phyloP scores from a whole-genome alignment of 2,329 filamentous ascomycete species.

The Phyllosticta citribraziliensis region DNA sequence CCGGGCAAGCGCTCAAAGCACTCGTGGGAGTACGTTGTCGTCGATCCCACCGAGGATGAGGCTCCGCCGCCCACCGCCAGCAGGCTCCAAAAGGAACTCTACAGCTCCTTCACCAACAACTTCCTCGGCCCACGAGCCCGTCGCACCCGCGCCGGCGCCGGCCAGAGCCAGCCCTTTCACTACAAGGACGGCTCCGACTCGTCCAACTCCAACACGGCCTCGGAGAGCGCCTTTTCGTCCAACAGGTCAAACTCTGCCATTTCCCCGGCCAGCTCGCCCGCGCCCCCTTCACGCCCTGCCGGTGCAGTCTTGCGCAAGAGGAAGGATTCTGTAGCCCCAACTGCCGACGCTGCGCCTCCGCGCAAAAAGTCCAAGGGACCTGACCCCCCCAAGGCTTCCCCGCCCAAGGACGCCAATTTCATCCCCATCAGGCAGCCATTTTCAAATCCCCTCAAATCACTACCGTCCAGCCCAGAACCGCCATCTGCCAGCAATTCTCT shows the following conservation, averaged over 20 bases:
- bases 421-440: background rate
- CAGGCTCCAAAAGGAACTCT: constrained; percentile 7
- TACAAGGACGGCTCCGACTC: constrained; percentile 5
- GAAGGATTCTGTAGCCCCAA: constrained; percentile 7
- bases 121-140: constrained; percentile 2
- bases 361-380: constrained; percentile 1
- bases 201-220: background rate
- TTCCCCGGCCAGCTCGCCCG: constrained; percentile 8
- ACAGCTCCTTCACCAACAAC: constrained; percentile 8
- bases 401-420: background rate
- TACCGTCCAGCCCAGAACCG: too few relatives aligned
- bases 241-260: background rate
- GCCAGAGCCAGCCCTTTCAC: constrained; percentile 1
- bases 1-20: constrained; percentile 7
- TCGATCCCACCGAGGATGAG: constrained; percentile 9
- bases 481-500: background rate
- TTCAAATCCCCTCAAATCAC: background rate
- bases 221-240: constrained; percentile 4
- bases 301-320: constrained; percentile 1
- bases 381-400: background rate
- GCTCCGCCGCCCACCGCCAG: constrained; percentile 1
- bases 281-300: background rate
- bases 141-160: constrained; percentile 4
- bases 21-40: constrained; percentile 7
- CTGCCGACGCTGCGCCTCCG: background rate